Evolutionary conservation across 176 grass and related monocot genomes (phyloP).

Genomic region (Paspalum notatum): DNA sequence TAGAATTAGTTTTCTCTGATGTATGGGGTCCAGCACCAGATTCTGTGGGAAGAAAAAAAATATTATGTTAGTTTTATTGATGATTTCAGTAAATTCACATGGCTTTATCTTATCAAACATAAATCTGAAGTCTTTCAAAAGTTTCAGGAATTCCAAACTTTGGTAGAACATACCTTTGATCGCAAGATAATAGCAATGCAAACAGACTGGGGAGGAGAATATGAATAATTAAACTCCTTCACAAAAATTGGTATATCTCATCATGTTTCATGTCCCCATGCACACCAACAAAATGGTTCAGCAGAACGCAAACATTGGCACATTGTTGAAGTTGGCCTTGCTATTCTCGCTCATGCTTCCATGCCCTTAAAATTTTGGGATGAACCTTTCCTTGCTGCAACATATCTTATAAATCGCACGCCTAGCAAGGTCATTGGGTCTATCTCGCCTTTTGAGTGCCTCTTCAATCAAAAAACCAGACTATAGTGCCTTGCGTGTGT

Average conservation of each 20-base stretch:
- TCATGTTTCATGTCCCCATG: neutral
- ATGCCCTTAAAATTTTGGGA: too few species aligned
- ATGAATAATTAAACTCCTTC: too few species aligned
- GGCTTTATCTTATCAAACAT: neutral
- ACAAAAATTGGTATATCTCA: neutral
- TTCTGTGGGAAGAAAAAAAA: neutral
- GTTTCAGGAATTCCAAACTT: neutral
- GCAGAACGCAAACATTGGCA: neutral
- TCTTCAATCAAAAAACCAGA: neutral
- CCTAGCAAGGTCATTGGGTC: rapidly evolving
- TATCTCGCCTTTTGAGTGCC: neutral
- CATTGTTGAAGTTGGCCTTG: too few species aligned
- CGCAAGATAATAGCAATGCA: neutral
- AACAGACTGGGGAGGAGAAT: too few species aligned
- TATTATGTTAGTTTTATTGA: neutral
- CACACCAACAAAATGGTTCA: neutral
- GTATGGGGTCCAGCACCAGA: neutral
- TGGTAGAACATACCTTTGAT: neutral
- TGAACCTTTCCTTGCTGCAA: neutral
- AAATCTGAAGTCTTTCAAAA: neutral
- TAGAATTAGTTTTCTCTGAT: neutral
- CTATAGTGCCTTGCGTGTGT: rapidly evolving
- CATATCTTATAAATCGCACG: neutral
- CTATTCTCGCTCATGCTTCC: too few species aligned
- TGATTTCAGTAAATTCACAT: neutral